phyloP scores from a whole-genome alignment of 2,329 filamentous ascomycete species.

The Aspergillus sp. region DNA sequence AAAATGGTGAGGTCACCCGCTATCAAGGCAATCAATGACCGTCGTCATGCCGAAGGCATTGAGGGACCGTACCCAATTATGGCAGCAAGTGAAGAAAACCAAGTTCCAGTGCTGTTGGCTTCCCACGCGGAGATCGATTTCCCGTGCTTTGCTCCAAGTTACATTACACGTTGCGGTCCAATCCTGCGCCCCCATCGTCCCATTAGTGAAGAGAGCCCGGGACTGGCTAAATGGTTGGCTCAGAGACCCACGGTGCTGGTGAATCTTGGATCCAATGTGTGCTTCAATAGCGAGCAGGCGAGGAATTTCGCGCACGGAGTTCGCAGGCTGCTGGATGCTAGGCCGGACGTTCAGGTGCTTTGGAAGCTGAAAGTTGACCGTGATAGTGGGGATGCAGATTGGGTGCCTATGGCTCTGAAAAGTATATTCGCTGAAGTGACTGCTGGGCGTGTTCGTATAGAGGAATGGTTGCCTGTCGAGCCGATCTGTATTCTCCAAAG shows the following conservation, averaged over 20 bases:
- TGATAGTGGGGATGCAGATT: neutral
- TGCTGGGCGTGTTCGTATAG: conserved; percentile 36
- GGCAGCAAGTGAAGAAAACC: neutral
- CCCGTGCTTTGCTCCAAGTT: conserved; percentile 32
- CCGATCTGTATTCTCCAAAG: conserved; percentile 36
- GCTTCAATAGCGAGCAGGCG: conserved; percentile 26
- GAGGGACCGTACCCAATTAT: conserved; percentile 17
- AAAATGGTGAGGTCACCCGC: neutral
- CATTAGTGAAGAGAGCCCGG: conserved; percentile 36
- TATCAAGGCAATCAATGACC: conserved; percentile 18
- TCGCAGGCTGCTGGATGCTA: conserved; percentile 31
- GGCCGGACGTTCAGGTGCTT: conserved; percentile 30
- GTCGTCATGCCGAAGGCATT: conserved; percentile 26
- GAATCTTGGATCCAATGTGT: conserved; percentile 44
- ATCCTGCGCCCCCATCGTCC: conserved; percentile 36
- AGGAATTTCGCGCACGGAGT: conserved; percentile 41
- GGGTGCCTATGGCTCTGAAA: neutral
- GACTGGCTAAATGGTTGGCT: conserved; percentile 42
- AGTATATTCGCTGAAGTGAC: neutral
- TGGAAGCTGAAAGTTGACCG: conserved; percentile 31
- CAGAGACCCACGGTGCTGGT: conserved; percentile 44
- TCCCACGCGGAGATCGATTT: conserved; percentile 32
- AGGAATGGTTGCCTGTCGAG: conserved; percentile 43
- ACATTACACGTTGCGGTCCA: conserved; percentile 45
- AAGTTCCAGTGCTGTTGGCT: conserved; percentile 17